Evolutionary conservation across 805 yeast genomes (phyloP).

Genomic region (Yarrowia keelungensis): DNA sequence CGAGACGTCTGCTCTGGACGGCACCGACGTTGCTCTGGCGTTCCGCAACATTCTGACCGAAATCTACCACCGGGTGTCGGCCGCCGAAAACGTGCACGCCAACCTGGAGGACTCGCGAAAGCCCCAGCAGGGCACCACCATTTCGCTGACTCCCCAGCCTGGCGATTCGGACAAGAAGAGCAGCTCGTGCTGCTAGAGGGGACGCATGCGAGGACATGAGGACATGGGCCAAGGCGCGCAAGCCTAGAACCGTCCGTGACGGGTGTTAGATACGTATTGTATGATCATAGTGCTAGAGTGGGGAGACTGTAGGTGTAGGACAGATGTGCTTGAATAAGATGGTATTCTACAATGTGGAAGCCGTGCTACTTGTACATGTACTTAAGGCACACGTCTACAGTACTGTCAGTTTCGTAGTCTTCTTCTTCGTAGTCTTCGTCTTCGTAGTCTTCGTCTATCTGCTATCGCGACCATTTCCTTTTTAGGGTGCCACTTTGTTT

Average conservation of each 20-base stretch:
- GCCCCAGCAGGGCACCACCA: constrained; percentile 87
- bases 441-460: too few species aligned
- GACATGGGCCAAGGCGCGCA: background rate
- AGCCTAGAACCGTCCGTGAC: constrained; percentile 14
- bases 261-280: constrained; percentile 27
- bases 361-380: background rate
- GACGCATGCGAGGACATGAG: constrained; percentile 4
- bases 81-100: constrained; percentile 88
- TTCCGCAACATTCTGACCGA: constrained; percentile 92
- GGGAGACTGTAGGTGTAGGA: too few species aligned
- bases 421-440: too few species aligned
- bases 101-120: constrained; percentile 65
- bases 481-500: constrained; percentile 7
- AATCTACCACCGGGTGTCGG: constrained; percentile 88
- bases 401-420: too few species aligned
- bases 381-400: background rate
- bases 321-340: too few species aligned
- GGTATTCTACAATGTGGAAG: too few species aligned
- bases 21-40: constrained; percentile 93
- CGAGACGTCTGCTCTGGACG: constrained; percentile 58
- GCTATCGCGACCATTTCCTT: background rate
- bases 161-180: constrained; percentile 65
- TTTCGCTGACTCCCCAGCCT: constrained; percentile 91
- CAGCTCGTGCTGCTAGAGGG: constrained; percentile 44
- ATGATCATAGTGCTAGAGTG: constrained; percentile 8